These are phyloP conservation scores for Starmera dryadoides DNA, from an alignment of 805 yeast species.

Conservation along the genomic window DNA sequence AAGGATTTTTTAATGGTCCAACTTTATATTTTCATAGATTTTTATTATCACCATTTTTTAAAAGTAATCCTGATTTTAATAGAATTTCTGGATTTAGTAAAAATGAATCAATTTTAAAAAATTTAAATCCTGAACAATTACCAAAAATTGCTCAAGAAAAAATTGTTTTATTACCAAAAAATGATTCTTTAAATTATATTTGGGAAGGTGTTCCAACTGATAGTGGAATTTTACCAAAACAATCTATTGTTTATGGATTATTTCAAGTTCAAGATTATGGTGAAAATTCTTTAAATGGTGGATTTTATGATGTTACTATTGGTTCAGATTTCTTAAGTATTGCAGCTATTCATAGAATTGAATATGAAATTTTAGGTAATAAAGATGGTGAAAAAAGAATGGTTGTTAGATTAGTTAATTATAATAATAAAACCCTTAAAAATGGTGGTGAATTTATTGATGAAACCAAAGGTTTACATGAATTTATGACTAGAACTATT, in stretches of 20 bases:
- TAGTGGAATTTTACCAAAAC: conserved; percentile 7
- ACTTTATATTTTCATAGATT: conserved; percentile 16
- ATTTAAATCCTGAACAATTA: conserved; percentile 3
- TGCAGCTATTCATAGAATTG: conserved; percentile 14
- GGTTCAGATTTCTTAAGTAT: conserved; percentile 10
- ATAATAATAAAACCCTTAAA: conserved; percentile 2
- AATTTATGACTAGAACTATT: conserved; percentile 20
- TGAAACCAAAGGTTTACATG: conserved; percentile 16
- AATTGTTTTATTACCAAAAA: conserved; percentile 10
- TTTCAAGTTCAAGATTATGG: conserved; percentile 13
- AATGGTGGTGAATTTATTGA: conserved; percentile 8
- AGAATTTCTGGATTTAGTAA: conserved; percentile 13
- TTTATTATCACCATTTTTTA: conserved; percentile 12
- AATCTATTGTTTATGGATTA: conserved; percentile 15
- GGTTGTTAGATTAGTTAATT: conserved; percentile 16
- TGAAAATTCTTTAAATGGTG: conserved; percentile 10
- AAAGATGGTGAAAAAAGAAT: conserved; percentile 6
- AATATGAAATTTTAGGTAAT: conserved; percentile 11
- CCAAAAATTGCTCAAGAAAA: conserved; percentile 5
- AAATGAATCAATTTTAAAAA: conserved; percentile 12
- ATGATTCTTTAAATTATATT: conserved; percentile 7
- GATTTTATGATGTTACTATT: conserved; percentile 12
- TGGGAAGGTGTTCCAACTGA: conserved; percentile 11
- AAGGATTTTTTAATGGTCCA: conserved; percentile 15
- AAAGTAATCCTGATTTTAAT: conserved; percentile 5